phyloP scores from a whole-genome alignment of 257 asterid species.

The Echium plantagineum region DNA sequence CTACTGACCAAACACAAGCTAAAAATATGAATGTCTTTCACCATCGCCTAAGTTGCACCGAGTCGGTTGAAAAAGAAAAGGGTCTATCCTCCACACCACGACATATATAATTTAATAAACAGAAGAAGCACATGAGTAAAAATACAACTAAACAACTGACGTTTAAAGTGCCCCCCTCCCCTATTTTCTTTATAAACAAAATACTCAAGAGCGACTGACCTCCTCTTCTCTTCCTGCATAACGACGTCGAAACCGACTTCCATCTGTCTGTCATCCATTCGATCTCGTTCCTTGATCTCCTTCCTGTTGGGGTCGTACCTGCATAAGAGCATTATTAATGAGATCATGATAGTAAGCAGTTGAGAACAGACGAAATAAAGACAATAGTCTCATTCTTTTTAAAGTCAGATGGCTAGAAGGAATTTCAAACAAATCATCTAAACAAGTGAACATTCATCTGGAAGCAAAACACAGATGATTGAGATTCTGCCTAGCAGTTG shows the following conservation, averaged over 20 bases:
- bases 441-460: not conserved
- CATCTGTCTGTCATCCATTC: constrained; percentile 70
- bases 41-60: not conserved
- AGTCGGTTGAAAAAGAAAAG: no score
- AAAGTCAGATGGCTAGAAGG: not conserved
- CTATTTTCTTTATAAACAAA: not conserved
- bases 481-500: not conserved
- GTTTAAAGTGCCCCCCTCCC: no score
- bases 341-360: constrained; percentile 5
- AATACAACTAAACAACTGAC: no score
- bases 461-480: not conserved
- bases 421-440: not conserved
- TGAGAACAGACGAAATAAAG: not conserved
- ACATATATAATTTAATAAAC: no score
- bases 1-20: not conserved
- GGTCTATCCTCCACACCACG: no score
- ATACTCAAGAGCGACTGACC: constrained; percentile 37
- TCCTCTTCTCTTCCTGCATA: constrained; percentile 51
- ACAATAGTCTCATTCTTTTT: not conserved
- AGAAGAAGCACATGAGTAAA: not conserved
- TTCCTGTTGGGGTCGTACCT: constrained; percentile 62
- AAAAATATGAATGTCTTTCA: not conserved
- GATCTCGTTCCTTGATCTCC: constrained; percentile 18
- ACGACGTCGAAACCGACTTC: constrained; percentile 67
- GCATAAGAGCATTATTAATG: constrained; percentile 6